Conservation (phyloP, 2,329 filamentous ascomycete genomes). For the Scedosporium apiospermum region DNA sequence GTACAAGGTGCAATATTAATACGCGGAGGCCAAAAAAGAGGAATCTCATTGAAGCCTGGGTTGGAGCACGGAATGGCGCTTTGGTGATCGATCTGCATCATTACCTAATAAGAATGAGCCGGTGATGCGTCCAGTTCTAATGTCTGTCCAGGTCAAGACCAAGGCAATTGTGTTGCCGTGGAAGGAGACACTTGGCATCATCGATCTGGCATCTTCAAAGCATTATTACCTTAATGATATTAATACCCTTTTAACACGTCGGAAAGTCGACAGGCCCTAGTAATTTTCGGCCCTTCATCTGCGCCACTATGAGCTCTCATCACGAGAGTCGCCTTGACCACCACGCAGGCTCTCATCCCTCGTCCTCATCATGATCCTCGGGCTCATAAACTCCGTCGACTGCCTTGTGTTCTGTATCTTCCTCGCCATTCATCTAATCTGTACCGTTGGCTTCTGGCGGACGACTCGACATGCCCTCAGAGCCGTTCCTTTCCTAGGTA, state of each 20-base stretch:
- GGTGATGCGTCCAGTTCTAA: not conserved
- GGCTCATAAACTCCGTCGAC: slow-evolving; percentile 66
- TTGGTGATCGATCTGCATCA: not conserved
- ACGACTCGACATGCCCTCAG: slow-evolving; percentile 37
- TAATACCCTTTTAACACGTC: not conserved
- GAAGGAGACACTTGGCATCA: not conserved
- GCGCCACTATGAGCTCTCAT: not conserved
- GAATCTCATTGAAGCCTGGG: not conserved
- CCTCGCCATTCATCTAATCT: slow-evolving; percentile 60
- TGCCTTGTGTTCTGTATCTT: slow-evolving; percentile 64
- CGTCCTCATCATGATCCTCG: slow-evolving; percentile 53
- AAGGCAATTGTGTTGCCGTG: not conserved
- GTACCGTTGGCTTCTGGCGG: slow-evolving; percentile 53
- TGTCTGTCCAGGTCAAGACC: too few species aligned
- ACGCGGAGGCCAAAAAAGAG: not conserved
- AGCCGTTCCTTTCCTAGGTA: slow-evolving; percentile 4
- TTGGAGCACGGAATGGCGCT: not conserved
- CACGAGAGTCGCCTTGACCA: not conserved
- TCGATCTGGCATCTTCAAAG: not conserved
- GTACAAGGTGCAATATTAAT: too few species aligned
- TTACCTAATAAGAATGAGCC: not conserved
- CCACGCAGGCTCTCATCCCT: not conserved
- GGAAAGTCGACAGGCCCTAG: not conserved
- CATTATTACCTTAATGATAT: not conserved
- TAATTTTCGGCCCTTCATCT: not conserved